A percentile compares a stretch with the other conserved stretches of the same genome.
These are phyloP conservation scores for Fusarium sp. DNA, from an alignment of 2,329 filamentous ascomycete genomes.

Conservation along the genomic window DNA sequence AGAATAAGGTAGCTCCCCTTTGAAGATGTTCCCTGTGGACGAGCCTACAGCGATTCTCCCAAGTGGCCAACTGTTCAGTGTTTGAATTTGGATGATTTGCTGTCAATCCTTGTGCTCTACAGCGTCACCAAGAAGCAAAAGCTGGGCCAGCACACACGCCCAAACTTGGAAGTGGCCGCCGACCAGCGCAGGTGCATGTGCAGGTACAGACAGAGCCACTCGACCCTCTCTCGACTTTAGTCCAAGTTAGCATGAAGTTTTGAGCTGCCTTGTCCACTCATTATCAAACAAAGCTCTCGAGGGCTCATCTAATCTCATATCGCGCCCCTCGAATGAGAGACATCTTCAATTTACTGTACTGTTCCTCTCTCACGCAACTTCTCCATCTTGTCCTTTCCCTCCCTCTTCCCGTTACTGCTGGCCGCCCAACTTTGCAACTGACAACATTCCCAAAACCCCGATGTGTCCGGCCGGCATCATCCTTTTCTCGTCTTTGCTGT, in stretches of 20 bases:
- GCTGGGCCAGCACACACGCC: constrained; percentile 10
- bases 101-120: neutral
- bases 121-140: constrained; percentile 7
- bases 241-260: constrained; percentile 8
- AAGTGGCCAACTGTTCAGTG: constrained; percentile 22
- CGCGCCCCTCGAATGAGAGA: constrained; percentile 24
- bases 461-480: constrained; percentile 47
- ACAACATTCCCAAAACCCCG: constrained; percentile 26
- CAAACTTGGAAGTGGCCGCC: constrained; percentile 22
- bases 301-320: constrained; percentile 26
- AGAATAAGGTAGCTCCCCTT: constrained; percentile 19
- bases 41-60: constrained; percentile 7
- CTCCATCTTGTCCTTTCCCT: neutral
- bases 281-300: constrained; percentile 30
- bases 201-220: neutral
- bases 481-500: constrained; percentile 29
- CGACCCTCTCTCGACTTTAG: neutral
- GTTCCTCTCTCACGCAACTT: constrained; percentile 11
- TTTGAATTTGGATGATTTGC: constrained; percentile 4
- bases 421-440: constrained; percentile 17
- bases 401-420: constrained; percentile 16
- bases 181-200: constrained; percentile 10
- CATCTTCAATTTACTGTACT: constrained; percentile 20
- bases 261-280: constrained; percentile 18
- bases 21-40: neutral